Evolutionary conservation across 352 stramenopile genomes (phyloP), one percentile per base, ranked within the genome.

Genomic region (Globisporangium echinulatum): DNA sequence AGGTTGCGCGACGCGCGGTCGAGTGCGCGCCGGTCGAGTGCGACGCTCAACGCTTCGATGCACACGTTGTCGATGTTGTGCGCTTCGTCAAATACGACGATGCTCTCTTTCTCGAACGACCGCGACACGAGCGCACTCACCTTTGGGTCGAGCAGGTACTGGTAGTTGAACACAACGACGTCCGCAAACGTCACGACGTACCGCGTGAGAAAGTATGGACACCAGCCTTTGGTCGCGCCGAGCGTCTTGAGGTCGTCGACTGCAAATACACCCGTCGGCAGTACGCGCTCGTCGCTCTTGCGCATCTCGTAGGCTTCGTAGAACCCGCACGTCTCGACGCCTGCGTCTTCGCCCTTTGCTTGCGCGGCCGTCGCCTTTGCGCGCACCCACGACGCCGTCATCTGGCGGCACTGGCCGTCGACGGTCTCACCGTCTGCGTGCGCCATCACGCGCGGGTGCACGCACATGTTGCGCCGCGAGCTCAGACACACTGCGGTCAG

Each of bases 61-160:
- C 97, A 99, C 15, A 99, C 96, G 83, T 97, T 98, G 70, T 99
- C 97, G 64, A 99, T 99, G 74, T 99, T 99, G 70, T 99, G 97
- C 4, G 96, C 97, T 71, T 99, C 97, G 71, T 99, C 96, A 74
- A 99, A 99, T 2, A 99, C 96, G 17, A 96, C 74, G 56, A 96
- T 95, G 62, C 82, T 90, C 57, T 94, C 85, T 57, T 88, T 92
- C 68, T 99, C 96, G 50, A 99, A 88, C 66, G 98, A 87, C 36
- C 94, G 71, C n/a, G 89, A 97, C 15, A 98, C 88, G 66, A 94
- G 70, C 38, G 80, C 74, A 49, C 84, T 88, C 7, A 98, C 91
- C 70, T 99, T 99, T 33, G 97, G 97, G 81, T 99, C 97, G 33
- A 99, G 85, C 95, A 99, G 98, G 77, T 99, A 99, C 82, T 99